Base-by-base conservation (phyloP, 495 filamentous ascomycete species). In the Cladorrhinum samala region DNA sequence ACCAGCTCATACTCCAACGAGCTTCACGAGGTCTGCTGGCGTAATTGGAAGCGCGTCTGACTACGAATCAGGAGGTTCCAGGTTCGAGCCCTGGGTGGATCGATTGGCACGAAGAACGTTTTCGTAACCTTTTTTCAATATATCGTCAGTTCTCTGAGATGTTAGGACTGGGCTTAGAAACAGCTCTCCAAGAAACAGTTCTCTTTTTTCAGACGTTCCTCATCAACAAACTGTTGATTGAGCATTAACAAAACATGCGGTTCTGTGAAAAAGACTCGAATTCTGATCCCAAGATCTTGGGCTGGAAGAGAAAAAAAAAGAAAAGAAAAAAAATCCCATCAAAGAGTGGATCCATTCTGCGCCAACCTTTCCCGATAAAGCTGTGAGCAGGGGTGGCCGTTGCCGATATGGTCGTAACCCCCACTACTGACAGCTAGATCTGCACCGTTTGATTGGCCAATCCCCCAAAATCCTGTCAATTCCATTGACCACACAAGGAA, bases 41-140 rank as follows among this genome's bases (percentile, higher is more conserved):
- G 54, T 49, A 59, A 59, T 55, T 19, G 52, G 56, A 41, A 55
- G 56, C 54, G 56, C 56, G 52, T 59, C 52, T 55, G 52, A 52
- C 52, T 55, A 55, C 56, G 48, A 47, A 55, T 52, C 52, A 52
- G 44, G 49, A 59, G 52, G 49, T 52, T 55, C 56, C 52, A 55
- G 43, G 56, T 59, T 59, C 56, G 56, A 59, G 23, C 44, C 56
- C 52, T 52, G 43, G 52, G 27, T 52, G 38, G 56, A 49, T 55
- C 56, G 52, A 54, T 46, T 13, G 2, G 30, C 13, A 11, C 9
- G n/a, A 25, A 11, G 11, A 14, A 21, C 11, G 18, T 21, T 13
- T 27, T 25, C 45, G 17, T 21, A 52, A 43, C 46, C 52, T 59
- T 52, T 59, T 59, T 59, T 50, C 21, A 43, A 53, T 54, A 40